phyloP scores from a whole-genome alignment of 2,329 filamentous ascomycete species.

The Fusarium albosuccineum region DNA sequence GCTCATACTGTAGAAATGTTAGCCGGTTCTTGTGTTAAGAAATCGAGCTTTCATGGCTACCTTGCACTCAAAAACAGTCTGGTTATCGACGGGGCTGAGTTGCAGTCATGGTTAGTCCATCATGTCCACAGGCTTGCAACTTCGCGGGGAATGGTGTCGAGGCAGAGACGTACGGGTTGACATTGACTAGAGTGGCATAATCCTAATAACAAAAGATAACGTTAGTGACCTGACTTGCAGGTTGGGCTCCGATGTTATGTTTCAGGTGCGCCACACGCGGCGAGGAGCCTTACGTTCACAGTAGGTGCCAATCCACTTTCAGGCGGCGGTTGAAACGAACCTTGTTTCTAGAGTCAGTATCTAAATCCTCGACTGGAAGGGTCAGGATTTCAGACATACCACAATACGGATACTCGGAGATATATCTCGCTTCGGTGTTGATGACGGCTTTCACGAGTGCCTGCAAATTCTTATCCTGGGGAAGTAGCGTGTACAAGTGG shows the following conservation, averaged over 20 bases:
- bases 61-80: constrained; percentile 30
- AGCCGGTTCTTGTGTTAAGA: neutral
- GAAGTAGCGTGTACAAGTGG: constrained; percentile 22
- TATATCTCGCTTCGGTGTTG: constrained; percentile 29
- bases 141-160: too few relatives aligned
- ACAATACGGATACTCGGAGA: constrained; percentile 24
- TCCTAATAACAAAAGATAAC: neutral
- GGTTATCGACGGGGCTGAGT: constrained; percentile 22
- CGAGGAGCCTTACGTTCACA: constrained; percentile 11
- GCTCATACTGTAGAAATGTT: constrained; percentile 11
- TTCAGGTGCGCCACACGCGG: neutral
- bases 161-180: constrained; percentile 27
- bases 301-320: constrained; percentile 26
- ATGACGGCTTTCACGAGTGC: constrained; percentile 26
- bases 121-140: neutral
- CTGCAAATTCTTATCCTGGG: constrained; percentile 19
- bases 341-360: neutral
- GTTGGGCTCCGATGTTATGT: neutral
- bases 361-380: too few relatives aligned
- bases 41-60: neutral
- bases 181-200: constrained; percentile 16
- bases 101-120: neutral
- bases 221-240: neutral
- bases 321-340: constrained; percentile 21
- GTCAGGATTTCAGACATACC: neutral